phyloP scores from a whole-genome alignment of 768 basidiomycete genomes.

The Daedalea quercina region DNA sequence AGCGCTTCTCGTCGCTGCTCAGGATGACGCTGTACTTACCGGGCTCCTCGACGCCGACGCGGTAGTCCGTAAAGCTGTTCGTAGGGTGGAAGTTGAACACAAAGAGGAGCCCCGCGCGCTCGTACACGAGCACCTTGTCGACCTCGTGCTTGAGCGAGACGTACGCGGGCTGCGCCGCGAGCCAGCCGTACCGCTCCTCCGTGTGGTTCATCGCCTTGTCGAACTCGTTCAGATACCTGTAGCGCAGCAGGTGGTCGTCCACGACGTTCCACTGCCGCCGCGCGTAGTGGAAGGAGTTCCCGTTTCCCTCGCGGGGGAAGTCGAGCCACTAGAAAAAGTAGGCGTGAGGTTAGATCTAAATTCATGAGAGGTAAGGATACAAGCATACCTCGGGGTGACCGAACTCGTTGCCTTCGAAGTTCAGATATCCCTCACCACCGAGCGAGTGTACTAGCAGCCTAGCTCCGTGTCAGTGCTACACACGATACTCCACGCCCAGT shows the following conservation, averaged over 20 bases:
- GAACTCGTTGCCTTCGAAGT: conserved; percentile 98
- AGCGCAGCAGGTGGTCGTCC: conserved; percentile 82
- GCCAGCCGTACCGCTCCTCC: conserved; percentile 81
- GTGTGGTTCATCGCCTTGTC: conserved; percentile 87
- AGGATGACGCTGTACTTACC: conserved; percentile 84
- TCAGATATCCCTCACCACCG: conserved; percentile 96
- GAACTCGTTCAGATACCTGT: conserved; percentile 90
- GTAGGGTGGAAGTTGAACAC: conserved; percentile 96
- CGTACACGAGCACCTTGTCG: conserved; percentile 92
- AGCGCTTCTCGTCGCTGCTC: conserved; percentile 78
- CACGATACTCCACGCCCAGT: not conserved
- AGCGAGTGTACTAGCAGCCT: conserved; percentile 88
- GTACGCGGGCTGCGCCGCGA: conserved; percentile 78
- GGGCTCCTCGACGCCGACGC: conserved; percentile 79
- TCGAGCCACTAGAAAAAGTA: conserved; percentile 82
- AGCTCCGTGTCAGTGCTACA: not conserved
- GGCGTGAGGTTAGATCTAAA: not conserved
- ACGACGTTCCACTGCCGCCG: conserved; percentile 95
- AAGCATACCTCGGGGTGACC: conserved; percentile 84
- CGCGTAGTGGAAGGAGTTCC: conserved; percentile 94
- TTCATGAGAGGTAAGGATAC: not conserved
- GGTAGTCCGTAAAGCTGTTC: conserved; percentile 89
- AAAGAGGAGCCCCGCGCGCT: conserved; percentile 90
- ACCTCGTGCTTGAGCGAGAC: conserved; percentile 90
- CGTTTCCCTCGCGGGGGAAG: conserved; percentile 94